Conservation (phyloP, 352 stramenopile genomes). For the Peronosclerospora sorghi region DNA sequence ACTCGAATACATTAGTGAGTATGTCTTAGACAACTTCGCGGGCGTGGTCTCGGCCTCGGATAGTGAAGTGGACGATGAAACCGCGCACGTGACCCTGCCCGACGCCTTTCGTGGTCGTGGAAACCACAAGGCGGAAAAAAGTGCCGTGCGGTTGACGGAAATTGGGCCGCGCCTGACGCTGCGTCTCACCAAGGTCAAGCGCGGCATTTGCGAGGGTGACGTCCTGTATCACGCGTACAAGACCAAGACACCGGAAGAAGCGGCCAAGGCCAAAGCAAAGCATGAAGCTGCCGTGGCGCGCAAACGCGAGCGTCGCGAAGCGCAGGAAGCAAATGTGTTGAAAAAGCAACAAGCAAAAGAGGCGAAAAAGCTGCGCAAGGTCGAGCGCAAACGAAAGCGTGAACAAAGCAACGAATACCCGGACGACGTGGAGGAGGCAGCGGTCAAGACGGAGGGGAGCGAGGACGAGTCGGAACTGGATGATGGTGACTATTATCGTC, state of each 20-base stretch:
- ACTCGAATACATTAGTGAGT: slow-evolving; percentile 94
- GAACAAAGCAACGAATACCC: slow-evolving; percentile 43
- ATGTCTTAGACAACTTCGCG: slow-evolving; percentile 78
- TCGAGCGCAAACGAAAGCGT: slow-evolving; percentile 46
- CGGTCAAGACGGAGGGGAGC: slow-evolving; percentile 15
- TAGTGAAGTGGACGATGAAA: slow-evolving; percentile 93
- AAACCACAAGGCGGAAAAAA: slow-evolving; percentile 89
- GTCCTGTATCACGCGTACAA: slow-evolving; percentile 95
- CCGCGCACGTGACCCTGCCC: slow-evolving; percentile 85
- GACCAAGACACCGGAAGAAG: slow-evolving; percentile 77
- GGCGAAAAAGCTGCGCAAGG: slow-evolving; percentile 64
- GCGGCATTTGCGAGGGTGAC: slow-evolving; percentile 91
- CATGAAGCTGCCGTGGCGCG: slow-evolving; percentile 51
- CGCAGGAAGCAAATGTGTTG: slow-evolving; percentile 84
- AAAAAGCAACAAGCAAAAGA: slow-evolving; percentile 81
- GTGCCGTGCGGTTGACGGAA: slow-evolving; percentile 91
- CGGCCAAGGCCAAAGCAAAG: slow-evolving; percentile 69
- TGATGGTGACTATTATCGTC: slow-evolving; percentile 74
- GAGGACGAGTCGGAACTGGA: slow-evolving; percentile 58
- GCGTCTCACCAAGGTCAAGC: slow-evolving; percentile 94
- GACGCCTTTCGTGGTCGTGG: slow-evolving; percentile 87
- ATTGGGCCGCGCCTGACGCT: slow-evolving; percentile 92
- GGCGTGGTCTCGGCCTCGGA: slow-evolving; percentile 84
- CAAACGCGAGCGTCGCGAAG: slow-evolving; percentile 80
- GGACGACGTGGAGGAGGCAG: slow-evolving; percentile 35